Base-by-base conservation (phyloP, 805 yeast species). In the Dipodascopsis tothii region DNA sequence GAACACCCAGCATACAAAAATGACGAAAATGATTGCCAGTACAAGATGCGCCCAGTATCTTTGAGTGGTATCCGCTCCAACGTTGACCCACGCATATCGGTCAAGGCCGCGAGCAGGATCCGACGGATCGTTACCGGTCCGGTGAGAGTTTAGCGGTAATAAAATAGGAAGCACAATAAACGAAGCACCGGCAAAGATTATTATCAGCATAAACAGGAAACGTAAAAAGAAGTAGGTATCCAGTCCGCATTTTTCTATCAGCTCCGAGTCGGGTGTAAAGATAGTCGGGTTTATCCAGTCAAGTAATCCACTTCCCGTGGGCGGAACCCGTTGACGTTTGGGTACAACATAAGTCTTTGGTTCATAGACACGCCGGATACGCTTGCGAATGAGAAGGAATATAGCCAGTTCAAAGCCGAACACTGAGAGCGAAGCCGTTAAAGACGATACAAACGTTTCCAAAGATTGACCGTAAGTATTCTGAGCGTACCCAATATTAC, bases 151-250 rank as follows among this genome's bases (percentile, higher is more conserved):
- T 36, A 90, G 70, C 0, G 97, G 92, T 9, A 92, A 68, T 43
- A 90, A 66, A 39, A 90, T 72, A 4, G 82, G 79, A 70, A 76
- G 76, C 4, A 78, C 66, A 22, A 77, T 56, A 3, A 73, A 32
- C 39, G 77, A 62, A 3, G 84, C 83, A 32, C 77, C 65, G 1
- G 78, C 68, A 43, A 80, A 77, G 33, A 78, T 60, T 6, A 67
- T 48, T 11, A 75, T 67, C 50, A 86, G 68, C 37, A 82, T 59
- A 37, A 75, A 71, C 21, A 92, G 63, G 59, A 82, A 92, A 51
- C 98, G 71, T 50, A 87, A 65, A 61, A 88, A 90, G 59, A 92
- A 80, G 66, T 85, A 90, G 3, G 96, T 96, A 61, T 90, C 97
- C 9, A 90, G 61, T 9, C 96, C 97, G 21, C 90, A 82, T 55